Percentiles rank a stretch among this genome's conserved stretches.
Evolutionary conservation across 116 monocot genomes (phyloP).

Genomic region (Dioscorea cayenensis): DNA sequence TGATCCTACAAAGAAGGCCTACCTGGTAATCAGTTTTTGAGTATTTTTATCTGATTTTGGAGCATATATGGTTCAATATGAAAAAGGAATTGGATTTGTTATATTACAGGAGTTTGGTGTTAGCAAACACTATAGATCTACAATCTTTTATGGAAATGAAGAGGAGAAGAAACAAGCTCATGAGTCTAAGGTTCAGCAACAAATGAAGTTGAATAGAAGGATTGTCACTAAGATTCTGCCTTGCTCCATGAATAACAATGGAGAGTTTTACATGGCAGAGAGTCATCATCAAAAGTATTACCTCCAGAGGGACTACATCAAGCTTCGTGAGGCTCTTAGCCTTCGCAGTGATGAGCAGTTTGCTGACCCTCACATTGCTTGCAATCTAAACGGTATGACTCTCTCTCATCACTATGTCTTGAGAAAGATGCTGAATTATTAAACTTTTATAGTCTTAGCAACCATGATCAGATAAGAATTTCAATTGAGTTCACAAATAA

Average conservation of each 20-base stretch:
- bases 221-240: slow-evolving; percentile 38
- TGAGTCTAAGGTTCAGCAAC: slow-evolving; percentile 34
- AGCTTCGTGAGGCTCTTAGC: slow-evolving; percentile 25
- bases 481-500: too few relatives aligned
- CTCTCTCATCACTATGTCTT: too few relatives aligned
- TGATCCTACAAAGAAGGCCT: slow-evolving; percentile 44
- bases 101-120: slow-evolving; percentile 26
- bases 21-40: slow-evolving; percentile 17
- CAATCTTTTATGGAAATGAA: slow-evolving; percentile 38
- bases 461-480: too few relatives aligned
- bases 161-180: slow-evolving; percentile 41
- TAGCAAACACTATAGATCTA: slow-evolving; percentile 33
- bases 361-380: slow-evolving; percentile 34
- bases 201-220: slow-evolving; percentile 46
- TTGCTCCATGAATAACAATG: not conserved
- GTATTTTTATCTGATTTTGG: not conserved
- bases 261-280: slow-evolving; percentile 34
- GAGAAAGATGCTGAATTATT: too few relatives aligned
- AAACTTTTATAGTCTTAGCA: too few relatives aligned
- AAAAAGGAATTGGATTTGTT: not conserved
- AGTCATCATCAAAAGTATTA: slow-evolving; percentile 34
- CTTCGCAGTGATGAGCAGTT: slow-evolving; percentile 39
- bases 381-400: slow-evolving; percentile 45
- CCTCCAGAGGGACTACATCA: slow-evolving; percentile 23
- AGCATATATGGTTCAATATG: too few relatives aligned